Percentiles rank a stretch among this genome's conserved stretches.
These are phyloP conservation scores for Collybiopsis confluens DNA, from an alignment of 768 basidiomycete genomes.

Conservation along the genomic window DNA sequence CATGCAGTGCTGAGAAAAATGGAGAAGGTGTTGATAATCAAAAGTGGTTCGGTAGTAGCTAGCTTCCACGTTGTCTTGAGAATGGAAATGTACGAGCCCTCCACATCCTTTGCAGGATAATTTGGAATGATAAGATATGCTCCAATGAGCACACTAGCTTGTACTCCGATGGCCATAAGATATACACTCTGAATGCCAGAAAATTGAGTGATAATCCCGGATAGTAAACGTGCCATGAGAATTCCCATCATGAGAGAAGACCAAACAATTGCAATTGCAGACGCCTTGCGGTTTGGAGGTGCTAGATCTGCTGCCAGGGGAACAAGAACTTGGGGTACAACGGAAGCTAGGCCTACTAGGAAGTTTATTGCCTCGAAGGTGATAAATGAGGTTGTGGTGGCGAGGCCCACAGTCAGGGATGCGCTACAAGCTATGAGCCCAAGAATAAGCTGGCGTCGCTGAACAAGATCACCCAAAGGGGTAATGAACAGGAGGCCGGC, in stretches of 20 bases:
- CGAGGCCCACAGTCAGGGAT: slow-evolving; percentile 65
- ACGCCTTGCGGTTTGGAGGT: slow-evolving; percentile 64
- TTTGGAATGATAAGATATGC: slow-evolving; percentile 73
- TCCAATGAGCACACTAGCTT: slow-evolving; percentile 51
- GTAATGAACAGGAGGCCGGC: slow-evolving; percentile 70
- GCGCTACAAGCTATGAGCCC: slow-evolving; percentile 49
- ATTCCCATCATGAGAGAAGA: slow-evolving; percentile 68
- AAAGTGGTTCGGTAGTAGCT: slow-evolving; percentile 69
- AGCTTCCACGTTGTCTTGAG: slow-evolving; percentile 76
- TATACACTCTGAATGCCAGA: slow-evolving; percentile 72
- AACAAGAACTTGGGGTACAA: slow-evolving; percentile 76
- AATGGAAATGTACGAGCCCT: slow-evolving; percentile 64
- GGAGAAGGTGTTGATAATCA: slow-evolving; percentile 66
- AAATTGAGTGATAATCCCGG: slow-evolving; percentile 73
- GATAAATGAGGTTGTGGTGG: slow-evolving; percentile 52
- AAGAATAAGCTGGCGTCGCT: slow-evolving; percentile 68
- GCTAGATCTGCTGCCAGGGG: slow-evolving; percentile 80
- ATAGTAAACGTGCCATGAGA: slow-evolving; percentile 68
- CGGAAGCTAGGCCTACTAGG: slow-evolving; percentile 64
- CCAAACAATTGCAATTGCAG: slow-evolving; percentile 72
- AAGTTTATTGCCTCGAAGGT: slow-evolving; percentile 68
- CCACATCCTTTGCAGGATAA: slow-evolving; percentile 70
- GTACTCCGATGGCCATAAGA: slow-evolving; percentile 72
- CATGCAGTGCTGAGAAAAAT: slow-evolving; percentile 59
- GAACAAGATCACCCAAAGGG: slow-evolving; percentile 80